Evolutionary conservation across 2,329 filamentous ascomycete species (phyloP).

Genomic region (Periconia macrospinosa): DNA sequence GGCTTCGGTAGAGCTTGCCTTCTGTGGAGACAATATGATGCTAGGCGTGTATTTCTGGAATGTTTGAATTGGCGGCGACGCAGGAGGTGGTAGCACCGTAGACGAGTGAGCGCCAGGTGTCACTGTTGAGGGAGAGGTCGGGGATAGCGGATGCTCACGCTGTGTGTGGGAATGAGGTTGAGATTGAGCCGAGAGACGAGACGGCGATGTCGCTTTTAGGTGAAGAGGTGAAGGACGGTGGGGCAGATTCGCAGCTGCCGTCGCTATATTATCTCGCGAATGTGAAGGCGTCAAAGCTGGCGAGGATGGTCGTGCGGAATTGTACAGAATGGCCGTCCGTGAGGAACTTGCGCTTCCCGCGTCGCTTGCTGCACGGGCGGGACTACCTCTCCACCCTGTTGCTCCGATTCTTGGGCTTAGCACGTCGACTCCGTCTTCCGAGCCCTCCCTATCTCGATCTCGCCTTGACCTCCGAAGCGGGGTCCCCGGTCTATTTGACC

Average conservation of each 20-base stretch:
- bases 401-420: constrained; percentile 29
- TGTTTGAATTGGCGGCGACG: background rate
- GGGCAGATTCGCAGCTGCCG: constrained; percentile 11
- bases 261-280: constrained; percentile 9
- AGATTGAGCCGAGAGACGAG: constrained; percentile 19
- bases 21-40: constrained; percentile 72
- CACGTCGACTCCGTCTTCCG: constrained; percentile 31
- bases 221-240: constrained; percentile 38
- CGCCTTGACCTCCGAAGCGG: constrained; percentile 23
- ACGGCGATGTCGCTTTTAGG: constrained; percentile 33
- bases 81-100: constrained; percentile 13
- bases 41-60: constrained; percentile 30
- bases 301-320: constrained; percentile 22
- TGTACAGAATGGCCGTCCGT: constrained; percentile 37
- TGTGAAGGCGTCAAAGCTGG: constrained; percentile 20
- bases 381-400: constrained; percentile 26
- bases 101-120: background rate
- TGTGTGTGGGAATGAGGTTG: constrained; percentile 15
- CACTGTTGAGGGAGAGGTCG: constrained; percentile 5
- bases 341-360: constrained; percentile 40
- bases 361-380: constrained; percentile 32
- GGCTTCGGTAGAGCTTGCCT: constrained; percentile 76
- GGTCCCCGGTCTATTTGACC: constrained; percentile 29
- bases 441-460: constrained; percentile 9
- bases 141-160: constrained; percentile 7